Evolutionary conservation across 2,329 filamentous ascomycete genomes (phyloP).

Genomic region (Aspergillus neoniger): DNA sequence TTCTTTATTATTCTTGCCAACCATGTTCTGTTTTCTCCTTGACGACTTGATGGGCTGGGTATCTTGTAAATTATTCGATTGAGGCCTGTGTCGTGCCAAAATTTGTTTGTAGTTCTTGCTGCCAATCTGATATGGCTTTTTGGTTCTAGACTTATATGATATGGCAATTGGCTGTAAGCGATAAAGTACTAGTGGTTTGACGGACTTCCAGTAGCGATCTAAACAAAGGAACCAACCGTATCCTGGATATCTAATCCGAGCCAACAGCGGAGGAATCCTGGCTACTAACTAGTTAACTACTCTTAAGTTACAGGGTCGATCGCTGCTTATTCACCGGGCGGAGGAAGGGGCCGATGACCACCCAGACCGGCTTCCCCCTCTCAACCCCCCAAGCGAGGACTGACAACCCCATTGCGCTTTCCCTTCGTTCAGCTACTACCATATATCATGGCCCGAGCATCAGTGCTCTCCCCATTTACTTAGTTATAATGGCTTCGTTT

Average conservation of each 20-base stretch:
- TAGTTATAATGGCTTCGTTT: constrained; percentile 17
- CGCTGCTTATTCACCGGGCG: constrained; percentile 1
- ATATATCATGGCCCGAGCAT: constrained; percentile 13
- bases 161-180: too few relatives aligned
- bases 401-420: constrained; percentile 4
- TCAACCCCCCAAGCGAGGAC: constrained; percentile 11
- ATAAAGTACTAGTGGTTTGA: too few relatives aligned
- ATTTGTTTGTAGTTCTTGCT: constrained; percentile 26
- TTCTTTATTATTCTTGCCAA: constrained; percentile 28
- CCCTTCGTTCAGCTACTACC: constrained; percentile 9
- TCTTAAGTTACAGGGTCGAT: neutral
- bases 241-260: too few relatives aligned
- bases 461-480: constrained; percentile 10
- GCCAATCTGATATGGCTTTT: constrained; percentile 18
- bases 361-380: neutral
- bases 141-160: neutral
- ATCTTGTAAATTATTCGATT: constrained; percentile 44
- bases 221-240: too few relatives aligned
- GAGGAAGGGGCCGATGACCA: neutral
- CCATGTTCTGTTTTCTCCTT: constrained; percentile 30
- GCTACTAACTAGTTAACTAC: neutral
- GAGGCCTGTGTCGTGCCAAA: constrained; percentile 32
- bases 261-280: too few relatives aligned
- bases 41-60: constrained; percentile 40
- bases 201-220: too few relatives aligned